Percentiles rank a stretch among this genome's conserved stretches.
phyloP scores from a whole-genome alignment of 371 early-diverging fungal species.

The Apophysomyces elegans region DNA sequence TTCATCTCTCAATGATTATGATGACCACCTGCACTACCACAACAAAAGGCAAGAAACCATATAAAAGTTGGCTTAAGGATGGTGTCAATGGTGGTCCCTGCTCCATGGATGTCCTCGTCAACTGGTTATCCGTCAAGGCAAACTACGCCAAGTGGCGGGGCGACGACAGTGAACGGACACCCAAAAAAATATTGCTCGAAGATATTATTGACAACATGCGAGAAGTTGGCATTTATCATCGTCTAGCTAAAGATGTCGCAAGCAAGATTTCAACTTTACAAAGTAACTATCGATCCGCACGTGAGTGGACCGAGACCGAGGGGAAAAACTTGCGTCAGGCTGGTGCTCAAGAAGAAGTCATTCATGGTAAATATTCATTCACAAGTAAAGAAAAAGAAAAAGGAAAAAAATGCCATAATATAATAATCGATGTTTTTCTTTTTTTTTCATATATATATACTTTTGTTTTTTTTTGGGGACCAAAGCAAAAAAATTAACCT shows the following conservation, averaged over 20 bases:
- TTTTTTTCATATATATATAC: background rate
- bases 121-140: slow-evolving; percentile 50
- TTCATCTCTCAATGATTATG: slow-evolving; percentile 28
- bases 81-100: slow-evolving; percentile 54
- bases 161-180: slow-evolving; percentile 47
- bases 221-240: slow-evolving; percentile 50
- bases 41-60: slow-evolving; percentile 48
- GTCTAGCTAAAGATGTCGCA: slow-evolving; percentile 50
- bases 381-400: slow-evolving; percentile 8
- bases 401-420: slow-evolving; percentile 4
- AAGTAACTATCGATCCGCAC: slow-evolving; percentile 47
- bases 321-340: slow-evolving; percentile 40
- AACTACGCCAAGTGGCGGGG: slow-evolving; percentile 55
- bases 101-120: slow-evolving; percentile 50
- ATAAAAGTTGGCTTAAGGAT: slow-evolving; percentile 56
- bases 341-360: slow-evolving; percentile 40
- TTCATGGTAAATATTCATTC: slow-evolving; percentile 38
- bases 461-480: too few relatives aligned
- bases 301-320: slow-evolving; percentile 51
- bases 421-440: too few relatives aligned
- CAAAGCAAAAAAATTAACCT: background rate
- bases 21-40: slow-evolving; percentile 30
- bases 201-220: slow-evolving; percentile 50
- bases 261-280: slow-evolving; percentile 52
- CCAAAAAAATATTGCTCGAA: slow-evolving; percentile 48